Percentiles rank a stretch among this genome's conserved stretches.
These are phyloP conservation scores for Calonectria hawksworthii DNA, from an alignment of 2,329 filamentous ascomycete genomes.

Conservation along the genomic window DNA sequence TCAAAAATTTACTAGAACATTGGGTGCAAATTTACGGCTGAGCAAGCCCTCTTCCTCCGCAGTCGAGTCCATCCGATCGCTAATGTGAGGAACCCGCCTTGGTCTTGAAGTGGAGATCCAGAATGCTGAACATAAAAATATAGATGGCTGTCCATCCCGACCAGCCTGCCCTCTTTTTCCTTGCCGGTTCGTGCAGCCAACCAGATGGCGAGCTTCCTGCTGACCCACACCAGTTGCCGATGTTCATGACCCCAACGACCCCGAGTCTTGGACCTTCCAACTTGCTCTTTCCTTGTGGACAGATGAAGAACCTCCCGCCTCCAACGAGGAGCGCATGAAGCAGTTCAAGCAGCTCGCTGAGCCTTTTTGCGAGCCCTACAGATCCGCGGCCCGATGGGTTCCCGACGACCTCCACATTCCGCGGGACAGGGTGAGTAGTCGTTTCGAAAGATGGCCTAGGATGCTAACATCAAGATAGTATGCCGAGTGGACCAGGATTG, in stretches of 20 bases:
- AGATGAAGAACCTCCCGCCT: background rate
- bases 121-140: background rate
- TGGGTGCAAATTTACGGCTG: constrained; percentile 5
- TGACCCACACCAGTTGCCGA: background rate
- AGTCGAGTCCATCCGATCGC: background rate
- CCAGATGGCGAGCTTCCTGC: background rate
- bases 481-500: constrained; percentile 1
- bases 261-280: background rate
- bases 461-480: background rate
- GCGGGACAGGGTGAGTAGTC: background rate
- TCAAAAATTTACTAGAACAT: background rate
- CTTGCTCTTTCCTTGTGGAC: constrained; percentile 1
- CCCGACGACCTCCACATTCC: background rate
- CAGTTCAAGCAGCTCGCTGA: background rate
- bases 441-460: background rate
- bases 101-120: background rate
- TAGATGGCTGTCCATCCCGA: background rate
- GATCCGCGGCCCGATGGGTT: background rate
- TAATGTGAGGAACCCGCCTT: background rate
- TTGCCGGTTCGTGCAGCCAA: background rate
- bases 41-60: background rate
- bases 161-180: background rate
- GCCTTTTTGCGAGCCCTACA: background rate
- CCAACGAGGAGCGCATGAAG: background rate
- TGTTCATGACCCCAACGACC: background rate